These are phyloP conservation scores for Debaryomyces castellii DNA, from an alignment of 805 yeast genomes.

Conservation along the genomic window DNA sequence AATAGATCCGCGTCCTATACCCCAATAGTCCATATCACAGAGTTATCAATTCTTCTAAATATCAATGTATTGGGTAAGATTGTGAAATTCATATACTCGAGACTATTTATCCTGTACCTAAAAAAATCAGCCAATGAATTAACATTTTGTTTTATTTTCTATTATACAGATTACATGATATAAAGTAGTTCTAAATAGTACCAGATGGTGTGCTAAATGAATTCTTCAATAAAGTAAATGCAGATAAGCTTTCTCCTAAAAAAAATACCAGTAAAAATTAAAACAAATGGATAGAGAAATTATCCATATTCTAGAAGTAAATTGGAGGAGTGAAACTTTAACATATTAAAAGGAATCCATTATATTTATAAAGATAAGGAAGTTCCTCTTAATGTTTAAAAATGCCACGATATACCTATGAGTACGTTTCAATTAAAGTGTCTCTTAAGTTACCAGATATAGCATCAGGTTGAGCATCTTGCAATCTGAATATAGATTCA, in stretches of 20 bases:
- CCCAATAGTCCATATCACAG: conserved; percentile 35
- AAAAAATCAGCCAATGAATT: neutral
- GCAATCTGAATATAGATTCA: conserved; percentile 92
- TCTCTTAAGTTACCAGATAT: conserved; percentile 85
- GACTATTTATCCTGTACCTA: neutral
- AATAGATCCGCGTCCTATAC: conserved; percentile 38
- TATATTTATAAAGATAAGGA: neutral
- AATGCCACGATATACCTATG: conserved; percentile 35
- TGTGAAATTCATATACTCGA: neutral
- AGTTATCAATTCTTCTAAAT: neutral
- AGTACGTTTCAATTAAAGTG: conserved; percentile 88
- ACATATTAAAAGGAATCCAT: neutral
- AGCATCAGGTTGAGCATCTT: conserved; percentile 86
- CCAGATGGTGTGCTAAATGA: neutral
- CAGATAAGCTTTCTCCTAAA: conserved; percentile 3
- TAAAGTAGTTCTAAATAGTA: neutral
- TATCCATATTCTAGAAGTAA: conserved; percentile 1
- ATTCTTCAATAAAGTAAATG: conserved; percentile 1
- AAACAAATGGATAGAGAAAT: neutral
- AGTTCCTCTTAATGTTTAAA: neutral
- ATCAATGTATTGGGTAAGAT: neutral
- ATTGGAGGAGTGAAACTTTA: conserved; percentile 1
- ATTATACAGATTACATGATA: conserved; percentile 9
- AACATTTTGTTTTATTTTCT: conserved; percentile 1
- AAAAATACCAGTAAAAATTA: neutral